Percentiles rank a stretch among this genome's conserved stretches.
Evolutionary conservation across 352 stramenopile genomes (phyloP).

Genomic region (Phytophthora fragariae): DNA sequence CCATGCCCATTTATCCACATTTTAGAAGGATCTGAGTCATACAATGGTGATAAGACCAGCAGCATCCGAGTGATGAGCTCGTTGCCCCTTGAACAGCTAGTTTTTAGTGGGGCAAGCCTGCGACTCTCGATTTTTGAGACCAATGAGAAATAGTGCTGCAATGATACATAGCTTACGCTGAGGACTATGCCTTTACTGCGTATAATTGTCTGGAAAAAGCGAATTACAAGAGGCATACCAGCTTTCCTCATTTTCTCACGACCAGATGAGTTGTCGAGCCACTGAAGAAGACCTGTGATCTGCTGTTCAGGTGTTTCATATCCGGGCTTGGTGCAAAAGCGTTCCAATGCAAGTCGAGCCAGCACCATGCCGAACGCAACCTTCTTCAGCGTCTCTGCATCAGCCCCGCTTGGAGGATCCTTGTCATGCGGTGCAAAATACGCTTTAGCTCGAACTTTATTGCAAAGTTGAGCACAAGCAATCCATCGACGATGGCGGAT

Average conservation of each 20-base stretch:
- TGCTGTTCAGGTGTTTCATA: slow-evolving; percentile 79
- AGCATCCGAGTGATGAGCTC: slow-evolving; percentile 38
- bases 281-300: slow-evolving; percentile 77
- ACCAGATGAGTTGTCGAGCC: slow-evolving; percentile 76
- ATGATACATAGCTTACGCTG: background rate
- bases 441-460: slow-evolving; percentile 82
- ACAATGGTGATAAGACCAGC: slow-evolving; percentile 12
- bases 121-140: slow-evolving; percentile 17
- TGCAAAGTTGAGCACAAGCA: slow-evolving; percentile 75
- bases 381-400: slow-evolving; percentile 77
- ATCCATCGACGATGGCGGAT: slow-evolving; percentile 34
- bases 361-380: slow-evolving; percentile 73
- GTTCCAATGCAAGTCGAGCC: slow-evolving; percentile 68
- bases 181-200: slow-evolving; percentile 27
- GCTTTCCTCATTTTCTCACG: slow-evolving; percentile 78
- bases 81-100: slow-evolving; percentile 37
- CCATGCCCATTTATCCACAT: slow-evolving; percentile 38
- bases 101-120: slow-evolving; percentile 46
- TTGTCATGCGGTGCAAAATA: slow-evolving; percentile 72
- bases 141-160: background rate
- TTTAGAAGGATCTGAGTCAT: background rate
- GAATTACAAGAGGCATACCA: slow-evolving; percentile 71
- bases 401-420: slow-evolving; percentile 48
- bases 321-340: slow-evolving; percentile 65
- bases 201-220: slow-evolving; percentile 84